phyloP scores from a whole-genome alignment of 169 alveolate species.

The Plasmodium vinckei region DNA sequence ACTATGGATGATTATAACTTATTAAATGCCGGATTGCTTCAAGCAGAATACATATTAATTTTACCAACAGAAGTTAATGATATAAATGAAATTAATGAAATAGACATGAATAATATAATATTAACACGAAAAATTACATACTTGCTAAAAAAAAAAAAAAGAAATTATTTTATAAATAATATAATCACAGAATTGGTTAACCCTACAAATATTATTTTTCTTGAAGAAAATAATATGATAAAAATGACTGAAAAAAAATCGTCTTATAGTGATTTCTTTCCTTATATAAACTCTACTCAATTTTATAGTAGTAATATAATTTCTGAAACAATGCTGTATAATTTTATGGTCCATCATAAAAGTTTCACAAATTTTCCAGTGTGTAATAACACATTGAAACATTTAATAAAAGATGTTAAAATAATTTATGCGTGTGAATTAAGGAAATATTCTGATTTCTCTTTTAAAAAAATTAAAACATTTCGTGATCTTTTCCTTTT shows the following conservation, averaged over 20 bases:
- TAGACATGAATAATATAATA: slow-evolving; percentile 69
- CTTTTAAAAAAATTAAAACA: slow-evolving; percentile 60
- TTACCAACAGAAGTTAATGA: slow-evolving; percentile 38
- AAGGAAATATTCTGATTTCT: slow-evolving; percentile 54
- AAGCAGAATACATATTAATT: slow-evolving; percentile 54
- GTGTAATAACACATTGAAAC: slow-evolving; percentile 60
- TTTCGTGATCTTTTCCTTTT: slow-evolving; percentile 50
- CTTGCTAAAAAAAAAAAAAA: slow-evolving; percentile 45
- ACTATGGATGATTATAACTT: slow-evolving; percentile 58
- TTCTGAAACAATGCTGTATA: slow-evolving; percentile 69
- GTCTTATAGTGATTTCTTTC: slow-evolving; percentile 71
- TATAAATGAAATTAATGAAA: slow-evolving; percentile 58
- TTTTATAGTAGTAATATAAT: slow-evolving; percentile 69
- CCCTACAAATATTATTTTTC: slow-evolving; percentile 65
- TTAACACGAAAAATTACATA: slow-evolving; percentile 60
- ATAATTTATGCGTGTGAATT: slow-evolving; percentile 39
- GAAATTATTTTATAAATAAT: slow-evolving; percentile 37
- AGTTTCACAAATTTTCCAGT: slow-evolving; percentile 71
- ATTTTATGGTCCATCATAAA: slow-evolving; percentile 68
- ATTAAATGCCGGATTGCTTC: slow-evolving; percentile 57
- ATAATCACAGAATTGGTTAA: slow-evolving; percentile 72
- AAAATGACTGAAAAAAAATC: slow-evolving; percentile 68
- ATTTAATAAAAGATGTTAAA: slow-evolving; percentile 38
- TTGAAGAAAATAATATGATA: slow-evolving; percentile 73
- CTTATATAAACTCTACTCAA: slow-evolving; percentile 53